These are phyloP conservation scores for Dujonia santamariae DNA, from an alignment of 1,139 yeast species.

Conservation along the genomic window DNA sequence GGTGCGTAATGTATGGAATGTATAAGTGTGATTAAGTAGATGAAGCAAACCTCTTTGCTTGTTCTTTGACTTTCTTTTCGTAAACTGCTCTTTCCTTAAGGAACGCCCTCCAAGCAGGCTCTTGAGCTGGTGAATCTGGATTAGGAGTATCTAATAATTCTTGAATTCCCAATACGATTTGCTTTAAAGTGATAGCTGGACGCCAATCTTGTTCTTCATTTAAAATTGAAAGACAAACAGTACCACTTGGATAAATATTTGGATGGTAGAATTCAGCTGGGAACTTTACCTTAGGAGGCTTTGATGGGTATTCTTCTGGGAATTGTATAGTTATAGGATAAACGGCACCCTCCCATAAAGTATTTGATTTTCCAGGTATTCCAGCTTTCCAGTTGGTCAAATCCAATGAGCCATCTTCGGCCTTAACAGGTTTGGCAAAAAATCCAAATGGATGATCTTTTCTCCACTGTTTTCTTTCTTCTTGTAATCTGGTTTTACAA, in stretches of 20 bases:
- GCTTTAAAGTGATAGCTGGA: conserved; percentile 92
- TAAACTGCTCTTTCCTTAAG: conserved; percentile 65
- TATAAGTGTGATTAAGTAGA: conserved; percentile 32
- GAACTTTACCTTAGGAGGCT: conserved; percentile 91
- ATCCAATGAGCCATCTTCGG: conserved; percentile 77
- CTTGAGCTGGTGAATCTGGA: conserved; percentile 96
- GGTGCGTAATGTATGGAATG: too few species aligned
- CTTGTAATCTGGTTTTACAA: conserved; percentile 78
- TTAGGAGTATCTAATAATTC: conserved; percentile 88
- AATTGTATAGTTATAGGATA: conserved; percentile 83
- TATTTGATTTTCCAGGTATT: conserved; percentile 85
- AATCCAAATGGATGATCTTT: conserved; percentile 98
- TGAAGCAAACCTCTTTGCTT: conserved; percentile 63
- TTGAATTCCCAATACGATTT: conserved; percentile 88
- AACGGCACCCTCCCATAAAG: conserved; percentile 85
- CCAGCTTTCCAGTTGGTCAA: conserved; percentile 91
- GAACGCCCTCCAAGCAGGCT: conserved; percentile 90
- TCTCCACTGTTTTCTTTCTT: conserved; percentile 95
- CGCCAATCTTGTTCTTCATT: conserved; percentile 98
- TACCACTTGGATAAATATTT: conserved; percentile 94
- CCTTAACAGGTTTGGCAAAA: conserved; percentile 82
- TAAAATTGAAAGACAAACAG: conserved; percentile 86
- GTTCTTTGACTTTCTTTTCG: conserved; percentile 75
- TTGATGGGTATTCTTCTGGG: conserved; percentile 92
- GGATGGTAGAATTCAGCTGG: conserved; percentile 94